Conservation (phyloP, 2,329 filamentous ascomycete genomes). For the Cylindrodendrum hubeiense region DNA sequence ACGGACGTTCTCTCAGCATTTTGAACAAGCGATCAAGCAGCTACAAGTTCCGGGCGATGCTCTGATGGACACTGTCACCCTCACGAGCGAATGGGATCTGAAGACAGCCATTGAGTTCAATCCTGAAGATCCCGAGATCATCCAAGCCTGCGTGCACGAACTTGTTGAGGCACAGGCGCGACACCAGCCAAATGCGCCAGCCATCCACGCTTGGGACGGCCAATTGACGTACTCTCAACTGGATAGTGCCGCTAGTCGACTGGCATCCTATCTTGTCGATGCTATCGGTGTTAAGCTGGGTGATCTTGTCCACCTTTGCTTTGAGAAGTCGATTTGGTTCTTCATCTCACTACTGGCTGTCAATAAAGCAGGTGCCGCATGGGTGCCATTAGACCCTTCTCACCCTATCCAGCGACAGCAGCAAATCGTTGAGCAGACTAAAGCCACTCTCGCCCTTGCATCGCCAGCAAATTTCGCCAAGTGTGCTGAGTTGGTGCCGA, state of each 20-base stretch:
- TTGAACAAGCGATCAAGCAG: constrained; percentile 2
- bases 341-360: constrained; percentile 40
- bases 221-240: constrained; percentile 27
- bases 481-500: neutral
- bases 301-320: constrained; percentile 32
- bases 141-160: constrained; percentile 9
- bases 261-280: neutral
- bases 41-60: neutral
- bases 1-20: neutral
- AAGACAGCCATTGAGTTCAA: neutral
- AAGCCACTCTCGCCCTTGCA: neutral
- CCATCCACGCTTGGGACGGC: constrained; percentile 36
- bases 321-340: constrained; percentile 42
- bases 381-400: constrained; percentile 38
- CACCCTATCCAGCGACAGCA: constrained; percentile 28
- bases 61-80: neutral
- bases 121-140: constrained; percentile 1
- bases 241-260: neutral
- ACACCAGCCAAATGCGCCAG: neutral
- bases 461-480: neutral
- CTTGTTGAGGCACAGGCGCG: constrained; percentile 22
- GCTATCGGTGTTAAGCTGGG: constrained; percentile 2
- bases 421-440: constrained; percentile 9
- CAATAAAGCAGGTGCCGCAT: constrained; percentile 38
- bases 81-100: neutral